phyloP scores from a whole-genome alignment of 345 rosid genomes.

The rapeseed (Brassica napus) region Da-Ae NC_063442.1:26399501-26400000 shows the following conservation, averaged over 20 bases:
- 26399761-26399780: constrained; percentile 39
- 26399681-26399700: constrained; percentile 98
- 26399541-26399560: constrained; percentile 61
- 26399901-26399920: neutral
- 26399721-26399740: constrained; percentile 89
- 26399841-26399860: constrained; percentile 7
- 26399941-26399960: neutral
- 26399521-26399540: constrained; percentile 89
- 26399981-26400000: neutral
- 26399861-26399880: constrained; percentile 20
- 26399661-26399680: constrained; percentile 96
- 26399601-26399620: constrained; percentile 96
- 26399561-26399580: constrained; percentile 75
- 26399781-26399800: constrained; percentile 18
- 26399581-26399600: constrained; percentile 80
- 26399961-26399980: neutral
- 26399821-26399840: constrained; percentile 23
- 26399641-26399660: constrained; percentile 80
- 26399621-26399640: constrained; percentile 94
- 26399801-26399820: neutral
- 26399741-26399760: constrained; percentile 94
- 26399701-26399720: constrained; percentile 96
- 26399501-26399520: constrained; percentile 46
- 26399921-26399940: neutral
- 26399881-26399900: constrained; percentile 10